A percentile compares a stretch with the other conserved stretches of the same genome.
These are phyloP conservation scores for Daldinia bambusicola DNA, from an alignment of 495 filamentous ascomycete genomes.

Conservation along the genomic window DNA sequence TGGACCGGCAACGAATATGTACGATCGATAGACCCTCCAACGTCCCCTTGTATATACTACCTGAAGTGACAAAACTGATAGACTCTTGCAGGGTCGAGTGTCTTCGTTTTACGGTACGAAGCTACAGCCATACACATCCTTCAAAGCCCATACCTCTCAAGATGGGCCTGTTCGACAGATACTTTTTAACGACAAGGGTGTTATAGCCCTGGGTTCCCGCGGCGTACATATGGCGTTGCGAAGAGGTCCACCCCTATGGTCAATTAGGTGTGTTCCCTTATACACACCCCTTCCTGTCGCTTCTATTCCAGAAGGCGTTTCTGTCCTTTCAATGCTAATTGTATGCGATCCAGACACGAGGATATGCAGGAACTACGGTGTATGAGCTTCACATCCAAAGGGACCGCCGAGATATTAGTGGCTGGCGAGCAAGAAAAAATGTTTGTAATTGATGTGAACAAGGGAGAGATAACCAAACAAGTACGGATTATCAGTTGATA, in stretches of 20 bases:
- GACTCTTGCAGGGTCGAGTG: conserved; percentile 74
- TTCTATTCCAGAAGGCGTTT: neutral
- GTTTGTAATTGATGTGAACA: conserved; percentile 90
- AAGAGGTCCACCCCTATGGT: conserved; percentile 85
- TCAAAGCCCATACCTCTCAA: conserved; percentile 70
- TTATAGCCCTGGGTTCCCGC: conserved; percentile 78
- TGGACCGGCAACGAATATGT: conserved; percentile 94
- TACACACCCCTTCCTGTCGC: neutral
- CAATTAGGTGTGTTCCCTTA: conserved; percentile 67
- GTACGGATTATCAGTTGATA: conserved; percentile 50
- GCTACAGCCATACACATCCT: conserved; percentile 76
- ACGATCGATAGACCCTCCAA: conserved; percentile 46
- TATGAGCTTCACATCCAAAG: conserved; percentile 93
- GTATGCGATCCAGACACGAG: conserved; percentile 61
- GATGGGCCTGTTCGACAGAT: conserved; percentile 82
- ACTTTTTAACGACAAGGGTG: conserved; percentile 84
- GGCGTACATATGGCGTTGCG: conserved; percentile 87
- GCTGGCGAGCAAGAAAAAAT: conserved; percentile 87
- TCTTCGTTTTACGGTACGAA: conserved; percentile 86
- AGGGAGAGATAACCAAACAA: conserved; percentile 79
- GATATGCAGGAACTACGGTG: conserved; percentile 86
- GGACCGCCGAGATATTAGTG: conserved; percentile 80
- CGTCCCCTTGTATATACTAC: conserved; percentile 6
- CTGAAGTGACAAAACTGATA: neutral
- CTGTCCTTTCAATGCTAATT: conserved; percentile 14